Evolutionary conservation across 177 flowering plant genomes (phyloP), one percentile per base, ranked within the genome.

Genomic region (Tripterygium wilfordii): DNA sequence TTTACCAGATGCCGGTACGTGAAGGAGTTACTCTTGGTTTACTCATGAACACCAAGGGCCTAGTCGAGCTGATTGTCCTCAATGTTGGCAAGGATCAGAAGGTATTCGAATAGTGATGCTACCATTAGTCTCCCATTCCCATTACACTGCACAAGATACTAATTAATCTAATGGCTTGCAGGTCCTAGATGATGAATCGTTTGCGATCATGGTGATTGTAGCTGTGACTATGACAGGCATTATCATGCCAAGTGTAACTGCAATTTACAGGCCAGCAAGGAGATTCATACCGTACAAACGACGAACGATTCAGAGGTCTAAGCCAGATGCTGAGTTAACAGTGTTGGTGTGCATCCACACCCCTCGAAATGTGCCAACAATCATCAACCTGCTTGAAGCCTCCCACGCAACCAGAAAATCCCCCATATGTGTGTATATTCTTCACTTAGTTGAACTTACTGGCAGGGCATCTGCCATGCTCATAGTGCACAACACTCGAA

Each of bases 1-100:
- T 54, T 32, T 61, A 70, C 49, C 23, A 61, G 32, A 76, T 74
- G 70, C 70, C 73, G 0, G 3, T 64, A 5, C 62, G 63, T 1
- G 85, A 82, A 51, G 88, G 67, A 1, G 2, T 72, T 28, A 45
- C 79, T 33, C 80, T 82, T 27, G 82, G 79, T 1, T 33, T 78
- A 41, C 77, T 82, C 36, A 70, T 76, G 80, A 78, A 78, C 64
- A 64, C 77, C 16, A 78, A 79, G 62, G 82, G 88, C 35, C 75
- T 78, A 2, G 50, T 76, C 2, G 82, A 71, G 24, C 55, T 76
- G 67, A 66, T 74, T 20, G 58, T 74, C 23, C 77, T 78, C 48
- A 74, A 74, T 31, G 65, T 68, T 1, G 82, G 75, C 2, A 63
- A 42, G 45, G 78, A 76, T 26, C 77, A 76, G 17, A 55, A 66